Evolutionary conservation across 108 stramenopile species (phyloP), one percentile per base, ranked within the genome.

Genomic region (Asterionellopsis glacialis): DNA sequence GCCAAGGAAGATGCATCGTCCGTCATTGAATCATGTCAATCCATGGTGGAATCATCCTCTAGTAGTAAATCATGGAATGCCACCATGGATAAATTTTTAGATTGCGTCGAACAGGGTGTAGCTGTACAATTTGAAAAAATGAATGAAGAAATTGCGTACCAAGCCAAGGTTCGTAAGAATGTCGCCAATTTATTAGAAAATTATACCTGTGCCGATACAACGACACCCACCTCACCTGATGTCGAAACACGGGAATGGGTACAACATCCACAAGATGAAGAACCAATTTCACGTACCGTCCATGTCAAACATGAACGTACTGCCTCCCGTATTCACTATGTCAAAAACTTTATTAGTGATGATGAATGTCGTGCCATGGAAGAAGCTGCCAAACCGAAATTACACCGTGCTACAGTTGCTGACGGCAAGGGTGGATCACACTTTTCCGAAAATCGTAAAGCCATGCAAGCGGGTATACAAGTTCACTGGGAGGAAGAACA

Each of bases 361-460:
- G 88, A 92, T 10, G 95, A 96, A 71, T 96, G 95, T 65, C 43
- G 45, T 52, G 90, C 85, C 24, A 78, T 96, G 70, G 84, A 79
- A 62, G 72, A 74, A 19, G 65, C 57, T 26, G 90, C 86, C 0
- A 28, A 41, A 39, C 81, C 83, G 0, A 66, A 62, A 9, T 65
- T 96, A 51, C 72, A 81, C 19, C 65, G 74, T 61, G 95, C 92
- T 0, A 82, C 83, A 1, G 90, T 92, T 1, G 90, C 90, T 9
- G 90, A 88, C 71, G 91, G 87, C 12, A 81, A 84, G 28, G 95
- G 92, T 24, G 88, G 88, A 21, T 62, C 66, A 27, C 25, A 75
- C 5, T 59, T 84, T 21, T 77, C 77, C n/a, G 73, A 81, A 33
- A 60, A 65, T 47, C 83, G 92, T 7, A 90, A 87, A 62, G 84